Evolutionary conservation across 2,329 filamentous ascomycete species (phyloP), one percentile per base, ranked within the genome.

Genomic region (Nigrospora osmanthi): DNA sequence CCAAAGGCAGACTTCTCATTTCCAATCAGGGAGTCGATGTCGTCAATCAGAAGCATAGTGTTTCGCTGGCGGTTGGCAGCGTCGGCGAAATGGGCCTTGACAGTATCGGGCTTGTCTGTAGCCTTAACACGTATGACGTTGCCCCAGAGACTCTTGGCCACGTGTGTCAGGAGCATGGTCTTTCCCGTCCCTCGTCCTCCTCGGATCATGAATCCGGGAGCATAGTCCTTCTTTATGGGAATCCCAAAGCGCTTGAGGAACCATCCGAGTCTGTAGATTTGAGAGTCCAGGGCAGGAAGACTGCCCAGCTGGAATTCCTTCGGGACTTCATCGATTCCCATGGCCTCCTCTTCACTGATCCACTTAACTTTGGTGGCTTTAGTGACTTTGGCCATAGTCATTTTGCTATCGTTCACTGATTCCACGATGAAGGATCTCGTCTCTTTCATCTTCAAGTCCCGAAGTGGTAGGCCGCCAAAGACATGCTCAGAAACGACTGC

Each of bases 101-200:
- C 73, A 2, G 75, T 71, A 0, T 77, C 56, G 3, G 76, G 63
- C 57, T 81, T 83, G 50, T 78, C 72, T 5, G 72, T 67, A 7
- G 69, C 67, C 44, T 75, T 70, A 44, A 90, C 68, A 44, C 69
- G 75, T 52, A 85, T 75, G 1, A 89, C 79, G 35, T 77, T 78
- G 17, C 78, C 80, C 87, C 89, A 95, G 47, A 74, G 75, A 0
- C 81, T 78, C 7, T 71, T 73, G 10, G 81, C 77, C 16, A 96
- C 71, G 31, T 78, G 76, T 14, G 83, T 63, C 1, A 96, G 68
- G 0, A 96, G 70, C 51, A 85, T 74, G 1, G 81, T 85, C 67
- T 96, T 96, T 19, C 91, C 91, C 0, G 87, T 94, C 11, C 91
- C 90, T 49, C 80, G 79, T 15, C 87, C 83, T 13, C 91, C 91